Base-by-base conservation (phyloP, 2,329 filamentous ascomycete genomes). In the Coniosporium tulheliwenetii region DNA sequence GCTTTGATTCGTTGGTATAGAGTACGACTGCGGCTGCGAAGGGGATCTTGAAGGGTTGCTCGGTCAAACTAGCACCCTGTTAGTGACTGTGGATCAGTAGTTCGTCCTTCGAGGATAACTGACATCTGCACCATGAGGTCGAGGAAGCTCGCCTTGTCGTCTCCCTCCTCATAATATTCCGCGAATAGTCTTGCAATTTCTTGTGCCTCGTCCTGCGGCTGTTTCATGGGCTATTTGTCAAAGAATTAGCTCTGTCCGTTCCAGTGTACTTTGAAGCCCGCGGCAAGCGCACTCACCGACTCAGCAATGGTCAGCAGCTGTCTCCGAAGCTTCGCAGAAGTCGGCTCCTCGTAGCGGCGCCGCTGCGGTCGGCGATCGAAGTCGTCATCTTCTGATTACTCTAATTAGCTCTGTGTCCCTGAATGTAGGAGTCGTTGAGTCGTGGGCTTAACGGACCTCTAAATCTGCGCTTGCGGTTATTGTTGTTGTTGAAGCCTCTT, bases 11-110 rank as follows among this genome's bases (percentile, higher is more conserved):
- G 63, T 96, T 95, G 48, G 79, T 73, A 42, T 85, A 73, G 43
- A 94, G 71, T 36, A 93, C 73, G 10, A 89, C 79, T 14, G 83
- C 85, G 8, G 87, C 86, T 32, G 93, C 73, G 57, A 95, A 96
- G 0, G 91, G 89, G n/a, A 86, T 93, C 69, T 96, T 96, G 60
- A 98, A 80, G 1, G 91, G 91, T 63, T 98, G 91, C 64, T 98
- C 91, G 31, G 85, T 59, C 36, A 82, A 71, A 48, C 73, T 77
- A 10, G 34, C 47, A 32, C 44, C 41, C 37, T 7, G 19, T 26
- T 26, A 26, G 19, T 26, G 7, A 26, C 3, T 26, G 7, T 26
- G 19, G n/a, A 41, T 40, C 15, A 43, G 40, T 31, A 14, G 13
- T 16, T 26, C 16, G 12, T 5, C 5, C 13, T 31, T 15, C 29